phyloP scores from a whole-genome alignment of 805 yeast species.

The Maudiozyma bulderi region DNA sequence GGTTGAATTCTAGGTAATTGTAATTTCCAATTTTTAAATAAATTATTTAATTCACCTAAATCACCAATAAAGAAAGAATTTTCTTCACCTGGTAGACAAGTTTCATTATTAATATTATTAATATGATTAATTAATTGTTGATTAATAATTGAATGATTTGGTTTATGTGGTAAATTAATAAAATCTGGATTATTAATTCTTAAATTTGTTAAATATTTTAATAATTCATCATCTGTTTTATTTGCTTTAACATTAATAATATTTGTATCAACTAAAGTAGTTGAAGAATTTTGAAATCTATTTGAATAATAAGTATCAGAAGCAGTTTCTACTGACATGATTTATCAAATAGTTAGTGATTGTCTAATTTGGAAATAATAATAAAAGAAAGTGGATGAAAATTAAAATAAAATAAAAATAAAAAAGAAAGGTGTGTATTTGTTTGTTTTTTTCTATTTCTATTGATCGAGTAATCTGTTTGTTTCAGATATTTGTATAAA shows the following conservation, averaged over 20 bases:
- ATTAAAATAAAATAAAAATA: no score
- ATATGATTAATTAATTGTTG: conserved; percentile 35
- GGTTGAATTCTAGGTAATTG: conserved; percentile 70
- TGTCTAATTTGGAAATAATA: no score
- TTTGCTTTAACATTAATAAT: neutral
- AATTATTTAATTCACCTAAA: conserved; percentile 56
- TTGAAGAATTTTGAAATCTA: conserved; percentile 1
- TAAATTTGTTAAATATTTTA: conserved; percentile 1
- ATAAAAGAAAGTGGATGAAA: no score
- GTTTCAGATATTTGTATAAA: no score
- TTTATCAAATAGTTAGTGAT: neutral
- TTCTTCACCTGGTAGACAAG: conserved; percentile 67
- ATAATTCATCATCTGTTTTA: conserved; percentile 4
- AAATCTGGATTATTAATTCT: conserved; percentile 4
- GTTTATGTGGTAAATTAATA: conserved; percentile 19
- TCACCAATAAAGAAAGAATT: conserved; percentile 86
- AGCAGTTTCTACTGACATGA: neutral
- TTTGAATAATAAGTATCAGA: neutral
- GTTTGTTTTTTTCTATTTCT: no score
- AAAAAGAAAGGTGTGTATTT: no score
- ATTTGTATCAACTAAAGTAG: conserved; percentile 8
- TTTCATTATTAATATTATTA: conserved; percentile 40
- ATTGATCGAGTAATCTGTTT: no score
- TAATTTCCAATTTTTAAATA: conserved; percentile 53
- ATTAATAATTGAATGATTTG: conserved; percentile 30